Base-by-base conservation (phyloP, 176 grass and related monocot species). In the maize (Zea mays) region DNA sequence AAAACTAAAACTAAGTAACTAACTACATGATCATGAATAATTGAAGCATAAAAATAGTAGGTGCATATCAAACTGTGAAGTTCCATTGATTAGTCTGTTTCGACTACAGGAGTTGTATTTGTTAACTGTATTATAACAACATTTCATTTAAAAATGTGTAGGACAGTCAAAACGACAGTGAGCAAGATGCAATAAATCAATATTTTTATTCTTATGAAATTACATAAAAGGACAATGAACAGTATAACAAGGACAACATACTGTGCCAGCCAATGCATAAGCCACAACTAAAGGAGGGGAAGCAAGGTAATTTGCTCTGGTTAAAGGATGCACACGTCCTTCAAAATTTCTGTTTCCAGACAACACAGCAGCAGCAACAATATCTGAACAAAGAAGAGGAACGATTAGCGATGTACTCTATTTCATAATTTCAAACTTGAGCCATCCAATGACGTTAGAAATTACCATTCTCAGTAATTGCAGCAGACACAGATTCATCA, bases 301-400 rank as follows among this genome's bases (percentile, higher is more conserved):
- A 58, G 96, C 96, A 36, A 99, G 92, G 73, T 99, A 99, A 83
- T 99, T 99, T 74, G 96, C 96, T 86, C 96, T 90, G 41, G 96
- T 99, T 41, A 94, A 90, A 74, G 96, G 87, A 78, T 99, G 90
- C 66, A 99, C 92, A 81, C 92, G 91, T 8, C 96, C 96, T 83
- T 99, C 96, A 16, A 99, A 99, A 78, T 99, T 99, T 68, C 89
- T 92, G 83, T 99, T 99, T 65, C 96, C 96, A 2, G 96, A 99
- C 67, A 99, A 86, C 10, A 99, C 92, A 57, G 96, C 96, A 62
- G 92, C 87, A 80, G 96, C 92, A 43, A 99, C 96, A 87, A 99
- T 83, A 83, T 99, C 96, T 99, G 74, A 65, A 75, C 78, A 69
- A 81, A 54, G 67, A 57, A 17, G 65, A 71, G 42, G 8, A 42